Evolutionary conservation across 1,284 basidiomycete species (phyloP), one percentile per base, ranked within the genome.

Genomic region (Thelephora terrestris): DNA sequence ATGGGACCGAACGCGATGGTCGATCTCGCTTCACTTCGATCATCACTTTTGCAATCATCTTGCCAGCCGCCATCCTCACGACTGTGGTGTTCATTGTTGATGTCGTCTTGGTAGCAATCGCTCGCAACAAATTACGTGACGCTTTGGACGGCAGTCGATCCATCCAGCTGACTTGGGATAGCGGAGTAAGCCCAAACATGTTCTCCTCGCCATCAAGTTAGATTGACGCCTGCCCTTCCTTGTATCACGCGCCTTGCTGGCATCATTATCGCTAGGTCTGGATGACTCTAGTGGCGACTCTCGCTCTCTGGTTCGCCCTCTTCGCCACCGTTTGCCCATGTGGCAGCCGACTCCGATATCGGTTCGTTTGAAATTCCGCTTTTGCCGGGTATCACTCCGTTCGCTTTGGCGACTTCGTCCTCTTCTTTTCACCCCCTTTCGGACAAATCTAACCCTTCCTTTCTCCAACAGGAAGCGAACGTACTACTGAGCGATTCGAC

Each of bases 81-180:
- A 75, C 75, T 23, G 61, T 74, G 50, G 66, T 70, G 49, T 77
- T 79, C 62, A 62, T 78, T 51, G 64, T 80, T 56, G 76, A 79
- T 59, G 64, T 76, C 51, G 71, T 73, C 52, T 62, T 76, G 47
- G 70, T 75, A 54, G 70, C 70, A 17, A 58, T 73, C 47, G 65
- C 73, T 25, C 68, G 68, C 47, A 59, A 67, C 52, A 66, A 63
- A 48, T 61, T 78, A 43, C 61, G 64, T 45, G 60, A 72, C 50
- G 64, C 65, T 27, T 67, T 71, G 10, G 63, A 71, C 50, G 71
- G 67, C 45, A 53, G 12, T 32, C 29, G 12, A 10, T 6, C 53
- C 38, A 52, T 79, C 38, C 61, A 54, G 16, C 59, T 74, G 17
- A 62, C 54, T 24, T 73, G 68, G 64, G 76, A 74, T 23, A 75